These are phyloP conservation scores for Flaveria trinervia DNA, from an alignment of 129 eudicot genomes.

Conservation along the genomic window DNA sequence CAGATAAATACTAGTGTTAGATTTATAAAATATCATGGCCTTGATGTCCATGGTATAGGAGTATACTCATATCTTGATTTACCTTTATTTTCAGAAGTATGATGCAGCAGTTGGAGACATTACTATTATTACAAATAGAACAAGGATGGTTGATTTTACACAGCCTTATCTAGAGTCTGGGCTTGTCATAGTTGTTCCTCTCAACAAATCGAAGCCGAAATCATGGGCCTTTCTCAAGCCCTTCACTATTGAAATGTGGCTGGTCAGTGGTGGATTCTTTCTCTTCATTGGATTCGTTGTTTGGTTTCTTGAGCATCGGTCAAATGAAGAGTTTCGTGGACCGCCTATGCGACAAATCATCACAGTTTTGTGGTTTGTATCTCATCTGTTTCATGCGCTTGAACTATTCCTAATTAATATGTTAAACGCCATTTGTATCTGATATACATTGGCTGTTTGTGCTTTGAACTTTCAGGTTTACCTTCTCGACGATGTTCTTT, in stretches of 20 bases:
- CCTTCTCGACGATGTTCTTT: slow-evolving; percentile 91
- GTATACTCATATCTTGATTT: not conserved
- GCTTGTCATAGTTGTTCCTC: slow-evolving; percentile 65
- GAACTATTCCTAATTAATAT: not conserved
- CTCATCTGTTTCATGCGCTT: not conserved
- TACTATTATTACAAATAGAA: slow-evolving; percentile 71
- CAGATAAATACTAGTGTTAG: not conserved
- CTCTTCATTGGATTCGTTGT: slow-evolving; percentile 74
- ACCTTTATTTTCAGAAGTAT: slow-evolving; percentile 46
- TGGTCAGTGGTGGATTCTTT: slow-evolving; percentile 64
- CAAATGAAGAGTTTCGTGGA: slow-evolving; percentile 76
- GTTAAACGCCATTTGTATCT: slow-evolving; percentile 15
- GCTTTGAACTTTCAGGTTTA: slow-evolving; percentile 63
- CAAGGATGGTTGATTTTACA: slow-evolving; percentile 75
- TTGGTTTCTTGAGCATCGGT: slow-evolving; percentile 87
- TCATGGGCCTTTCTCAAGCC: slow-evolving; percentile 87
- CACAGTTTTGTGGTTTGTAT: slow-evolving; percentile 73
- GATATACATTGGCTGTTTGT: not conserved
- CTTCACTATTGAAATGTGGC: slow-evolving; percentile 78
- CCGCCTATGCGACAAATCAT: slow-evolving; percentile 65
- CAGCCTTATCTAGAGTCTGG: slow-evolving; percentile 88
- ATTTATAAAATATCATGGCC: not conserved
- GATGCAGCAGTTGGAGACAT: slow-evolving; percentile 95
- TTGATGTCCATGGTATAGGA: not conserved
- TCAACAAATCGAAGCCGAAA: slow-evolving; percentile 46